Evolutionary conservation across 192 early-diverging fungal genomes (phyloP).

Genomic region (Coemansia furcata): DNA sequence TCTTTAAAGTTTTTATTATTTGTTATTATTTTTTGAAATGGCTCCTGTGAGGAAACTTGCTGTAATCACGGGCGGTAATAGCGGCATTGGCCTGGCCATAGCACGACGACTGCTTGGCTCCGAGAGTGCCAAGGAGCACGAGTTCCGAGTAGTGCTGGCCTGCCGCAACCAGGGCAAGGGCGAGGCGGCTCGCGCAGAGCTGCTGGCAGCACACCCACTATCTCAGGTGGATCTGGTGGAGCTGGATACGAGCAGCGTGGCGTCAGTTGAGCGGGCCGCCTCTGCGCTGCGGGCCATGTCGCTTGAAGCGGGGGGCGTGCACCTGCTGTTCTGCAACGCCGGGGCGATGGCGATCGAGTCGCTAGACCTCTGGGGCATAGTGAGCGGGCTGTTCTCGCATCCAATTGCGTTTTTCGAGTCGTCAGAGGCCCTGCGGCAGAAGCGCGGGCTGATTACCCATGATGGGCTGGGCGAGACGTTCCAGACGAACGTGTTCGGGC

Average conservation of each 20-base stretch:
- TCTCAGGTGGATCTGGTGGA: slow-evolving; percentile 19
- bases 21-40: neutral
- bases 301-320: neutral
- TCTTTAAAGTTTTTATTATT: neutral
- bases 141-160: slow-evolving; percentile 32
- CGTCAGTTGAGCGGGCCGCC: slow-evolving; percentile 33
- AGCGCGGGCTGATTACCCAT: slow-evolving; percentile 17
- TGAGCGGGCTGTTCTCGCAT: slow-evolving; percentile 29
- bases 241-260: slow-evolving; percentile 47
- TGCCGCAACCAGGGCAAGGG: slow-evolving; percentile 40
- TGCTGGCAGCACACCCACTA: slow-evolving; percentile 7
- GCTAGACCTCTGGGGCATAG: slow-evolving; percentile 13
- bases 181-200: slow-evolving; percentile 11
- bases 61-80: slow-evolving; percentile 45
- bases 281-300: neutral
- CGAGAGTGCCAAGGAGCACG: too few species aligned
- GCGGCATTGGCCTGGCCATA: slow-evolving; percentile 43
- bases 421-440: slow-evolving; percentile 41
- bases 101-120: slow-evolving; percentile 13
- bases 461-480: slow-evolving; percentile 51
- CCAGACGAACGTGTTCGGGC: slow-evolving; percentile 54
- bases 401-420: slow-evolving; percentile 46
- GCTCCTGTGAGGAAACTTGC: slow-evolving; percentile 6
- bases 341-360: slow-evolving; percentile 46
- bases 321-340: slow-evolving; percentile 53